Percentiles rank a stretch among this genome's conserved stretches.
phyloP scores from a whole-genome alignment of 2,329 filamentous ascomycete species.

The Ophiobolus disseminans region DNA sequence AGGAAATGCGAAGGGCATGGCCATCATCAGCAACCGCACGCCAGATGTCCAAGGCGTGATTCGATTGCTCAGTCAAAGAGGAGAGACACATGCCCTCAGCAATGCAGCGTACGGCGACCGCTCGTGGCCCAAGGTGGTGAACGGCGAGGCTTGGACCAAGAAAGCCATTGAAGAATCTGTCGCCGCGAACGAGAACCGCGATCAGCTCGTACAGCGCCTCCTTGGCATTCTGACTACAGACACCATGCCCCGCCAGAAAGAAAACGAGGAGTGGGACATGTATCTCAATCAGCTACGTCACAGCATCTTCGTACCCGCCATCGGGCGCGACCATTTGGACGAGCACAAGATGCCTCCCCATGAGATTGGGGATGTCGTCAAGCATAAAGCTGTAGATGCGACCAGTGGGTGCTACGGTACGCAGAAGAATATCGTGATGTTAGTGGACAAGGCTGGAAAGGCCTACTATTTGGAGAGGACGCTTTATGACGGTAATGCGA shows the following conservation, averaged over 20 bases:
- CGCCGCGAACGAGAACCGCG: conserved; percentile 52
- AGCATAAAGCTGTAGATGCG: conserved; percentile 42
- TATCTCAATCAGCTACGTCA: conserved; percentile 65
- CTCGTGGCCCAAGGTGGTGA: conserved; percentile 67
- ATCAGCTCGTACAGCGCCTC: conserved; percentile 60
- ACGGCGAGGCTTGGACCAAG: conserved; percentile 62
- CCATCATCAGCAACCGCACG: conserved; percentile 69
- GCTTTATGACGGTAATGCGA: conserved; percentile 62
- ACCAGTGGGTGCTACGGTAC: conserved; percentile 66
- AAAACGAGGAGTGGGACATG: conserved; percentile 60
- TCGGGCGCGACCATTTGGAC: conserved; percentile 57
- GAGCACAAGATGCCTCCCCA: conserved; percentile 46
- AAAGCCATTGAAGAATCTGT: conserved; percentile 58
- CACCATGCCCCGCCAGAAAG: conserved; percentile 60
- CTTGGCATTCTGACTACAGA: conserved; percentile 62
- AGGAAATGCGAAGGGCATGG: conserved; percentile 50
- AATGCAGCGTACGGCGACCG: conserved; percentile 67
- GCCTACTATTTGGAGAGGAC: conserved; percentile 70
- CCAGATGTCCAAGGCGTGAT: conserved; percentile 58
- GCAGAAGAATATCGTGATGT: conserved; percentile 67
- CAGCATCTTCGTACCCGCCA: conserved; percentile 66
- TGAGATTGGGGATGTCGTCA: conserved; percentile 52
- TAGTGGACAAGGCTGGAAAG: conserved; percentile 62
- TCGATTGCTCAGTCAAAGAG: conserved; percentile 57
- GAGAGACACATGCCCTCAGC: conserved; percentile 66